Conservation (phyloP, 1,284 basidiomycete genomes). For the Salmacisia buchloeana region DNA sequence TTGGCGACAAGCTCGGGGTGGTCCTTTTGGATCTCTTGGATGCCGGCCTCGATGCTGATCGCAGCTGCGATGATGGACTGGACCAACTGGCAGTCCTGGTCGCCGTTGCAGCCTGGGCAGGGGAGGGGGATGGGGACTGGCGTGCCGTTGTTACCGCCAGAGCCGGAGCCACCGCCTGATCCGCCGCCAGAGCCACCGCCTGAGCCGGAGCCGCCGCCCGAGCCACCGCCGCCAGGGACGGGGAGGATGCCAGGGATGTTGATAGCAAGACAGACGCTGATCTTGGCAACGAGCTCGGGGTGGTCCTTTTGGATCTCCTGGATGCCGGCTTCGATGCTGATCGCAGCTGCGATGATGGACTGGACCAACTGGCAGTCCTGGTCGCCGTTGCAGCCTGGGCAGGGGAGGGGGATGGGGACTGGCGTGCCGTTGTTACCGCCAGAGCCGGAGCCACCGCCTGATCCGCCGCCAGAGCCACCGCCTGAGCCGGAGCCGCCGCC, state of each 20-base stretch:
- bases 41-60: background rate
- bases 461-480: constrained; percentile 8
- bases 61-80: background rate
- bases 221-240: background rate
- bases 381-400: too few species aligned
- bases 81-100: background rate
- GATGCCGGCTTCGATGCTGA: too few species aligned
- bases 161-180: background rate
- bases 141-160: background rate
- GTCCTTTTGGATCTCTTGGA: background rate
- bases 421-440: too few species aligned
- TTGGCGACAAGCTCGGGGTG: background rate
- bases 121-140: too few species aligned
- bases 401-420: too few species aligned
- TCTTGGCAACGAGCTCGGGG: too few species aligned
- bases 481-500: background rate
- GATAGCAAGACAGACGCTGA: too few species aligned
- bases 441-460: constrained; percentile 6
- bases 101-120: too few species aligned
- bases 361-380: too few species aligned
- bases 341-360: too few species aligned
- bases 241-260: too few species aligned
- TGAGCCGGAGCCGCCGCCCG: background rate
- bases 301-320: too few species aligned
- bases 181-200: background rate